Conservation (phyloP, 2,329 filamentous ascomycete species). For the Fusarium robinianum region DNA sequence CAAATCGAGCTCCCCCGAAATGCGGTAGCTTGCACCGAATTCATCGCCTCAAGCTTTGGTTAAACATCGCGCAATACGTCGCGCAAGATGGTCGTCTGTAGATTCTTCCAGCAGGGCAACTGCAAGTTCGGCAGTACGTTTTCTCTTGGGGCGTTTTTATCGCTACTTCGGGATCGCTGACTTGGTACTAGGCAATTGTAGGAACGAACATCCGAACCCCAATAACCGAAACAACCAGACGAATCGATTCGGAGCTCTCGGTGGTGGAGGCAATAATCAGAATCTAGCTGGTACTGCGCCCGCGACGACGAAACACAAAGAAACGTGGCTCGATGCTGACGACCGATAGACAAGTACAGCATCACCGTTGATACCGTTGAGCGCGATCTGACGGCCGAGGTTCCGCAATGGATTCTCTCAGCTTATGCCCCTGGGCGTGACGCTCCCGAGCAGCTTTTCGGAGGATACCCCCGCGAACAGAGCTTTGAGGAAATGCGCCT, state of each 20-base stretch:
- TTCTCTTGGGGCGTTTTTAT: too few species aligned
- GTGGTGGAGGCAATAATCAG: slow-evolving; percentile 33
- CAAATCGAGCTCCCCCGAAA: slow-evolving; percentile 16
- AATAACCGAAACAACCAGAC: slow-evolving; percentile 41
- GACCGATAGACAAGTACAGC: slow-evolving; percentile 48
- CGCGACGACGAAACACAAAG: background rate
- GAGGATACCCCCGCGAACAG: slow-evolving; percentile 76
- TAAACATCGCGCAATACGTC: slow-evolving; percentile 4
- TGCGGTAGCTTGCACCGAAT: slow-evolving; percentile 28
- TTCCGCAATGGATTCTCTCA: slow-evolving; percentile 84
- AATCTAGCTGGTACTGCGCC: slow-evolving; percentile 24
- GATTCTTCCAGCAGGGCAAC: slow-evolving; percentile 55
- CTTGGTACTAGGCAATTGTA: slow-evolving; percentile 52
- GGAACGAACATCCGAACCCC: slow-evolving; percentile 57
- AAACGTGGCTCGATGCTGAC: slow-evolving; percentile 17
- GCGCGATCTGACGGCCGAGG: slow-evolving; percentile 69
- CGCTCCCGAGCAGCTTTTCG: slow-evolving; percentile 81
- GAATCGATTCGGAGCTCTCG: slow-evolving; percentile 64
- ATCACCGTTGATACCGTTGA: slow-evolving; percentile 65
- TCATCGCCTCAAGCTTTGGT: slow-evolving; percentile 15
- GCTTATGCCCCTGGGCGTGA: slow-evolving; percentile 79
- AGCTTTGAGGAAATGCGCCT: slow-evolving; percentile 87
- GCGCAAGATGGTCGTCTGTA: slow-evolving; percentile 49
- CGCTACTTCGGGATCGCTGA: too few species aligned
- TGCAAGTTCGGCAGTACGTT: slow-evolving; percentile 58